Conservation (phyloP, 2,329 filamentous ascomycete genomes). For the Madurella fahalii region DNA sequence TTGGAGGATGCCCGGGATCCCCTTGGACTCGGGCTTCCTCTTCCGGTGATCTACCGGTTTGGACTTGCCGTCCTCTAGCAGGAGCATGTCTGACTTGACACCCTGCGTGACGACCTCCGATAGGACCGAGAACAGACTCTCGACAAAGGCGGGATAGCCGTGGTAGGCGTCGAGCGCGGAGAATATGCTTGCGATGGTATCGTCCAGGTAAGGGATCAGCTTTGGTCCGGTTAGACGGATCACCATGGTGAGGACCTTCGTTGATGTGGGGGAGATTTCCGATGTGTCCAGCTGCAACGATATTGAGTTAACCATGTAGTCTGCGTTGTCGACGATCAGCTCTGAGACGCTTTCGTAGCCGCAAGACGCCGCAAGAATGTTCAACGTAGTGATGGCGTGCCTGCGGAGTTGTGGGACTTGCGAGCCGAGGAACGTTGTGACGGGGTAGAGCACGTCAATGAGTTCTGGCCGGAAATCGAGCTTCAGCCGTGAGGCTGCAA, state of each 20-base stretch:
- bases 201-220: constrained; percentile 83
- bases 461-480: constrained; percentile 75
- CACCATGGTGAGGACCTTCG: constrained; percentile 92
- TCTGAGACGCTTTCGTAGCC: constrained; percentile 70
- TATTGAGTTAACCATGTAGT: constrained; percentile 94
- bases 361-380: constrained; percentile 71
- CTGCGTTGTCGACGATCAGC: constrained; percentile 83
- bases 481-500: constrained; percentile 65
- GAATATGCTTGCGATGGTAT: constrained; percentile 87
- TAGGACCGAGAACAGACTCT: constrained; percentile 77
- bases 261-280: constrained; percentile 85
- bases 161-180: constrained; percentile 92
- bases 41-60: constrained; percentile 42
- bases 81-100: constrained; percentile 52
- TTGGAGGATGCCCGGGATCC: constrained; percentile 45
- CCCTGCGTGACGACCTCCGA: constrained; percentile 81
- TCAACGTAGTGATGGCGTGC: constrained; percentile 80
- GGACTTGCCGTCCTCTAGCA: constrained; percentile 40
- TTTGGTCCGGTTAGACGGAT: constrained; percentile 77
- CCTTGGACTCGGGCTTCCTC: constrained; percentile 28
- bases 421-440: constrained; percentile 84
- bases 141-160: constrained; percentile 82
- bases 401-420: constrained; percentile 62
- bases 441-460: constrained; percentile 85
- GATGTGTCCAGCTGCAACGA: constrained; percentile 85